phyloP scores from a whole-genome alignment of 306 rosid genomes.

The Hylodesmum podocarpum region DNA sequence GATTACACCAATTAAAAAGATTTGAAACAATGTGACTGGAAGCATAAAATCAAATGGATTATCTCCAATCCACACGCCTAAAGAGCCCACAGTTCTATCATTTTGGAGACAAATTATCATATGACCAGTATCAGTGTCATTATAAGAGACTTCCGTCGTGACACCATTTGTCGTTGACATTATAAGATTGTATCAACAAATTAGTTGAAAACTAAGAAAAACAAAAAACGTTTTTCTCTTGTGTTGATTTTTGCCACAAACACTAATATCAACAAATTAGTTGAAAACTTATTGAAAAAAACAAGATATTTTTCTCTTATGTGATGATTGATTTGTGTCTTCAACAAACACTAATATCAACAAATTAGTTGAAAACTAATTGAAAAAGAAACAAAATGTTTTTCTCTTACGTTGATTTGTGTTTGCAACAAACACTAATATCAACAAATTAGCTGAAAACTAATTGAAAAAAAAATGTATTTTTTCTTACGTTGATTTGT shows the following conservation, averaged over 20 bases:
- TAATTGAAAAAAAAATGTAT: neutral
- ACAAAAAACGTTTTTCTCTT: neutral
- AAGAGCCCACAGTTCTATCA: slow-evolving; percentile 20
- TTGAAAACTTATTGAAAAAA: no score
- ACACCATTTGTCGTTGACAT: no score
- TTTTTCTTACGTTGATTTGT: neutral
- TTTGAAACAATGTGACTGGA: slow-evolving; percentile 40
- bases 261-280: no score
- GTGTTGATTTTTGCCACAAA: slow-evolving; percentile 10
- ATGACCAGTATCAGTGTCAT: neutral
- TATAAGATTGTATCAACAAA: neutral
- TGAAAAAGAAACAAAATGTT: neutral
- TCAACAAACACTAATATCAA: no score
- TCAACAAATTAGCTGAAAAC: neutral
- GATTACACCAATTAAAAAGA: neutral
- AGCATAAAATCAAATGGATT: slow-evolving; percentile 40
- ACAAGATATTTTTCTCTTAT: no score
- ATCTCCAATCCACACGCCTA: slow-evolving; percentile 42
- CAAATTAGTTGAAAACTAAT: neutral
- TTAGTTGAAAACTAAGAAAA: neutral
- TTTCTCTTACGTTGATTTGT: neutral
- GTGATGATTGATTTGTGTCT: no score
- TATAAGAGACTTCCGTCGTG: no score
- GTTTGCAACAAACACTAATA: slow-evolving; percentile 20
- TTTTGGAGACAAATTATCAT: slow-evolving; percentile 5